Percentiles rank a stretch among this genome's conserved stretches.
Evolutionary conservation across 2,329 filamentous ascomycete genomes (phyloP).

Genomic region (Botrytis fabae): DNA sequence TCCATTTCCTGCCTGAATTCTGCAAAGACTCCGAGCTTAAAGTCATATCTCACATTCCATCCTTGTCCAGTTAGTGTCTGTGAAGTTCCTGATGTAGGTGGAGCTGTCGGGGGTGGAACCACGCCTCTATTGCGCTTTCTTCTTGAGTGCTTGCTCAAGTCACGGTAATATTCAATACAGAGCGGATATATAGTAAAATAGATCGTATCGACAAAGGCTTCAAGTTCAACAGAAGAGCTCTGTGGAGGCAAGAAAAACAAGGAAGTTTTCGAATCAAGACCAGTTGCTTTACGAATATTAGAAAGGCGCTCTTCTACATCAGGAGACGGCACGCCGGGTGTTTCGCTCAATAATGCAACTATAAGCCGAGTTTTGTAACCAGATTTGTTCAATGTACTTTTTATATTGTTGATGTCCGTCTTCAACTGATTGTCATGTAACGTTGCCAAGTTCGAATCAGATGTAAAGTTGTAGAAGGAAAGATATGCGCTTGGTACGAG

Average conservation of each 20-base stretch:
- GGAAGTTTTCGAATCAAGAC: slow-evolving; percentile 75
- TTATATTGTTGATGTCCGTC: slow-evolving; percentile 78
- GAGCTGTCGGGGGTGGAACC: slow-evolving; percentile 77
- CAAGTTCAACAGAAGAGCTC: slow-evolving; percentile 68
- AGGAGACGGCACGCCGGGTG: slow-evolving; percentile 54
- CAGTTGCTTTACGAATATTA: slow-evolving; percentile 75
- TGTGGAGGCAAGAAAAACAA: slow-evolving; percentile 80
- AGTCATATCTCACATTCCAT: slow-evolving; percentile 93
- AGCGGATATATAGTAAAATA: slow-evolving; percentile 71
- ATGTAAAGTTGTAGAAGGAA: slow-evolving; percentile 76
- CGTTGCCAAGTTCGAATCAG: slow-evolving; percentile 71
- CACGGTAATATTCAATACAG: slow-evolving; percentile 87
- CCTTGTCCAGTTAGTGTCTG: slow-evolving; percentile 81
- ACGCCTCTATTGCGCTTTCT: slow-evolving; percentile 81
- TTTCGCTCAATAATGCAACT: slow-evolving; percentile 75
- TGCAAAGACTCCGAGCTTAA: slow-evolving; percentile 86
- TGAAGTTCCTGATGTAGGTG: slow-evolving; percentile 80
- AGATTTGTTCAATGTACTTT: slow-evolving; percentile 63
- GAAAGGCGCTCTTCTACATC: slow-evolving; percentile 75
- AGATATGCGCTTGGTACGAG: slow-evolving; percentile 78
- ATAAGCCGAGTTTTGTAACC: slow-evolving; percentile 77
- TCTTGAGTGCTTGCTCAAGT: slow-evolving; percentile 86
- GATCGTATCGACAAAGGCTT: slow-evolving; percentile 71
- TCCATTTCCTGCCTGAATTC: slow-evolving; percentile 95
- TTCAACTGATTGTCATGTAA: slow-evolving; percentile 87